phyloP scores from a whole-genome alignment of 75 land plant species.

The Sequoia sempervirens region DNA sequence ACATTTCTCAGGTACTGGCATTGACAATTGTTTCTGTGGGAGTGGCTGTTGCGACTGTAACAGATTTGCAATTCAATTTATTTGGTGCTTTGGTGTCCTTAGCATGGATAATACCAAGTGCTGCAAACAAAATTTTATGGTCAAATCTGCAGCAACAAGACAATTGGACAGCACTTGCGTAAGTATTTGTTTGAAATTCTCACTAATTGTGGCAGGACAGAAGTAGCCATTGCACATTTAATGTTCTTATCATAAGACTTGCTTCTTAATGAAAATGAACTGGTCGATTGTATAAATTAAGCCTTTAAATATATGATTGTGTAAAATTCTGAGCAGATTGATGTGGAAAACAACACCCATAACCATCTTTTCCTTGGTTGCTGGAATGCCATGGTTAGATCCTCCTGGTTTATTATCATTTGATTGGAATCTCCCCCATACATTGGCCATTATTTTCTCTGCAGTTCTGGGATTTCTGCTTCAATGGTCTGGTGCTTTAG shows the following conservation, averaged over 20 bases:
- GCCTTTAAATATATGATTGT: neutral
- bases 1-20: slow-evolving; percentile 55
- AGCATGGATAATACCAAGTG: slow-evolving; percentile 91
- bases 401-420: slow-evolving; percentile 62
- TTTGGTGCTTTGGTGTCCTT: slow-evolving; percentile 86
- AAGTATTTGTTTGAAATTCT: slow-evolving; percentile 21
- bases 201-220: neutral
- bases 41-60: slow-evolving; percentile 87
- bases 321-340: slow-evolving; percentile 30
- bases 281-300: neutral
- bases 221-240: neutral
- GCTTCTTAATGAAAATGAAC: neutral
- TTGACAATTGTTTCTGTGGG: slow-evolving; percentile 75
- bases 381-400: slow-evolving; percentile 71
- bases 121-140: slow-evolving; percentile 88
- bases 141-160: slow-evolving; percentile 80
- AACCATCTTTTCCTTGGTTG: slow-evolving; percentile 49
- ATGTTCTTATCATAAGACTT: neutral
- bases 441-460: slow-evolving; percentile 47
- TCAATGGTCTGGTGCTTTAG: slow-evolving; percentile 80
- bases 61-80: slow-evolving; percentile 74
- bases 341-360: slow-evolving; percentile 83
- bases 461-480: slow-evolving; percentile 65
- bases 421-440: slow-evolving; percentile 43
- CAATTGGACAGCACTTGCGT: slow-evolving; percentile 94